Base-by-base conservation (phyloP, 2,329 filamentous ascomycete genomes). In the Metarhizium guizhouense region DNA sequence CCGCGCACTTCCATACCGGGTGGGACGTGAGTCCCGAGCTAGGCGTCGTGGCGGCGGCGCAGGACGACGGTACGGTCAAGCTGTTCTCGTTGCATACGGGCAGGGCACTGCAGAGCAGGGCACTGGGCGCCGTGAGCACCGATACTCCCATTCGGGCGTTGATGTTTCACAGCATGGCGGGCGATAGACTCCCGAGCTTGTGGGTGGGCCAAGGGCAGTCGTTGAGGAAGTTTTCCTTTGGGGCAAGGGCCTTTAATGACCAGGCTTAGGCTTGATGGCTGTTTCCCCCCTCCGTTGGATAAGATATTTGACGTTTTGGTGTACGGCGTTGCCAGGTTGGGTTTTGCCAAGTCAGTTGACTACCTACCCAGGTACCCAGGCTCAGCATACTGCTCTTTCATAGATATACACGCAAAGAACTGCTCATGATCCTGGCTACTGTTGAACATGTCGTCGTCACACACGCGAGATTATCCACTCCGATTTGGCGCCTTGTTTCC, bases 11-110 rank as follows among this genome's bases (percentile, higher is more conserved):
- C 47, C 65, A 75, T 18, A 71, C 78, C 10, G 83, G 81, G 1
- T 75, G 83, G 60, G 80, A 81, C 53, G 72, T 78, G 4, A 72
- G 76, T 56, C 51, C 66, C 0, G 69, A 72, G n/a, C 64, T 74
- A 7, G 78, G 78, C 13, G 60, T 80, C 29, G 74, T 81, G 4
- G 82, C 81, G 0, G 77, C 81, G 0, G 79, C 77, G 0, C 78
- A 81, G 50, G 76, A 79, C 43, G 72, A 79, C 51, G 75, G 74
- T 11, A 73, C 66, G 0, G 68, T 83, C 0, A 71, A 62, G 1
- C 60, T 83, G 13, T 82, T 80, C 60, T 82, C 79, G 8, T 63
- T 80, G 6, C 61, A 60, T 7, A 76, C 74, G 2, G 81, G 81
- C 0, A 59, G 68, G 11, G 63, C 64, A 11, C 59, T 83, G 5